phyloP scores from a whole-genome alignment of 2,329 filamentous ascomycete species.

The Penicillium hesseltinei region DNA sequence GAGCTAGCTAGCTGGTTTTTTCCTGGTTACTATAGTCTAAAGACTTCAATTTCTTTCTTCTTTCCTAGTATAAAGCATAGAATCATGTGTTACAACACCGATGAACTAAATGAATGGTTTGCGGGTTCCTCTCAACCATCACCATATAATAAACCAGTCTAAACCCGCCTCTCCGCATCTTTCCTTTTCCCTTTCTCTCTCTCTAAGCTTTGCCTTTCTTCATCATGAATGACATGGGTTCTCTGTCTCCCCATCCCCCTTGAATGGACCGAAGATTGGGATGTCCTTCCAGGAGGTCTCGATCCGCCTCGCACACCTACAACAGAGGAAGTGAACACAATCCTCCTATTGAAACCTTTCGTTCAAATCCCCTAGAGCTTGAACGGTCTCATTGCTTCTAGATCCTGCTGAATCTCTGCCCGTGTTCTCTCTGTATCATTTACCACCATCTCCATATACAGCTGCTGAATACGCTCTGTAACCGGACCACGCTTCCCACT shows the following conservation, averaged over 20 bases:
- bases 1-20: conserved; percentile 11
- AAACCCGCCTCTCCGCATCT: background rate
- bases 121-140: background rate
- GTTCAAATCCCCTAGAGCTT: background rate
- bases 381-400: background rate
- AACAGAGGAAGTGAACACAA: no score
- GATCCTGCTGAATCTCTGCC: background rate
- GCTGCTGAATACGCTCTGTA: background rate
- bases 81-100: background rate
- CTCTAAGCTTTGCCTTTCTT: background rate
- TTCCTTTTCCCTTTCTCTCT: background rate
- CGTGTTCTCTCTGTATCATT: background rate
- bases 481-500: background rate
- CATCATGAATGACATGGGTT: background rate
- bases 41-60: background rate
- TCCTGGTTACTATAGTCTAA: conserved; percentile 8
- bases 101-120: background rate
- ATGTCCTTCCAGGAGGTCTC: no score
- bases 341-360: background rate
- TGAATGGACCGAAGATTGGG: no score
- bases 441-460: background rate
- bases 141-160: background rate
- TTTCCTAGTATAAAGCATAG: background rate
- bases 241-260: no score
- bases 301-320: no score